Evolutionary conservation across 2,329 filamentous ascomycete genomes (phyloP).

Genomic region (Sporothrix pallida): DNA sequence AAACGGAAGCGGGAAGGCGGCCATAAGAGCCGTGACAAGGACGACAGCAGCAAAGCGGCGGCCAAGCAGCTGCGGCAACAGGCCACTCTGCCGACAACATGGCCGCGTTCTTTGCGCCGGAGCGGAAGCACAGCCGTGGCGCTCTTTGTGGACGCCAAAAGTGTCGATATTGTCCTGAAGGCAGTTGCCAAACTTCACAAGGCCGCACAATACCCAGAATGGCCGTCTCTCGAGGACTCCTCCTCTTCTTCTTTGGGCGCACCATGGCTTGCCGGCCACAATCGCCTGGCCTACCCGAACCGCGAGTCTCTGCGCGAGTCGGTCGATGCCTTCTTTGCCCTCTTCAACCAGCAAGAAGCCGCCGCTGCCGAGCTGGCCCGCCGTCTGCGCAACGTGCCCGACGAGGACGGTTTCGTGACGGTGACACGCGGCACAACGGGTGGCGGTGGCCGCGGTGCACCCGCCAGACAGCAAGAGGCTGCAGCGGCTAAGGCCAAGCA

Average conservation of each 20-base stretch:
- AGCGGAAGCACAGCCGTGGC: constrained; percentile 83
- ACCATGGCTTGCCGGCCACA: constrained; percentile 67
- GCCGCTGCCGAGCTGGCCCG: constrained; percentile 67
- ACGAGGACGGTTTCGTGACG: constrained; percentile 95
- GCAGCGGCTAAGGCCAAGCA: constrained; percentile 64
- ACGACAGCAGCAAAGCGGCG: constrained; percentile 20
- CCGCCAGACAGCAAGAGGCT: constrained; percentile 74
- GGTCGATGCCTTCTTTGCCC: constrained; percentile 84
- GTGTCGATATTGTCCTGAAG: constrained; percentile 76
- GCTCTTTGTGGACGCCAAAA: constrained; percentile 81
- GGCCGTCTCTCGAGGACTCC: neutral
- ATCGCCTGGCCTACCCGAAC: constrained; percentile 73
- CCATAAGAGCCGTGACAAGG: constrained; percentile 34
- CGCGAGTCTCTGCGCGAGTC: constrained; percentile 69
- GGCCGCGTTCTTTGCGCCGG: constrained; percentile 71
- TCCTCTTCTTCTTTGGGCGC: constrained; percentile 55
- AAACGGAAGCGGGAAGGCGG: constrained; percentile 56
- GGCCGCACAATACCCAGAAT: constrained; percentile 50
- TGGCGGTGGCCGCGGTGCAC: constrained; percentile 67
- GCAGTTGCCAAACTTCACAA: constrained; percentile 68
- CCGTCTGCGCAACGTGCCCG: constrained; percentile 75
- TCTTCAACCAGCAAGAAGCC: constrained; percentile 75
- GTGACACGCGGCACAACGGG: constrained; percentile 82
- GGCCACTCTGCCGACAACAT: constrained; percentile 66
- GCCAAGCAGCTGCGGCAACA: constrained; percentile 35